Conservation (phyloP, 2,329 filamentous ascomycete genomes). For the Aspergillus quadricinctus region DNA sequence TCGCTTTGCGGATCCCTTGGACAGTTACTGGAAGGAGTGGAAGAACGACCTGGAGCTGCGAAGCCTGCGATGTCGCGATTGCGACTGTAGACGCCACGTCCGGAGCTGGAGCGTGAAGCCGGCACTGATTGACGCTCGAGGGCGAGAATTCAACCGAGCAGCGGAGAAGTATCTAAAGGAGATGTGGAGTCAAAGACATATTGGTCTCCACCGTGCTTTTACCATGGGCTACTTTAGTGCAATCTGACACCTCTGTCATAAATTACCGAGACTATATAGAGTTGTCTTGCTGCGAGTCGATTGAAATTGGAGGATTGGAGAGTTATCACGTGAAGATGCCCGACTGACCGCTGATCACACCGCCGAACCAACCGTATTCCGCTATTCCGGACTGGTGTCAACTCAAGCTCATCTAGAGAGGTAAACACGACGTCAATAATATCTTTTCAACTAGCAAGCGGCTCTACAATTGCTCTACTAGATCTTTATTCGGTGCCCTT, state of each 20-base stretch:
- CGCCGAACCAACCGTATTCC: conserved; percentile 4
- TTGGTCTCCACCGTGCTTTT: conserved; percentile 19
- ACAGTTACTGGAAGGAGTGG: conserved; percentile 27
- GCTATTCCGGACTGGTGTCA: neutral
- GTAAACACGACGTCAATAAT: neutral
- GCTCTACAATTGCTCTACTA: neutral
- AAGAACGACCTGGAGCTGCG: conserved; percentile 19
- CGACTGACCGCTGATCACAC: conserved; percentile 1
- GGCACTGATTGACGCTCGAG: conserved; percentile 24
- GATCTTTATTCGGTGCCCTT: neutral
- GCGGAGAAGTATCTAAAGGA: conserved; percentile 25
- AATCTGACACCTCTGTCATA: conserved; percentile 4
- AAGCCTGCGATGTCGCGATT: conserved; percentile 22
- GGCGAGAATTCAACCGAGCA: conserved; percentile 20
- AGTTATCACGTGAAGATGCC: neutral
- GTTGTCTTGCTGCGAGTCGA: neutral
- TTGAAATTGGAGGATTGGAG: neutral
- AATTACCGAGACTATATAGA: too few species aligned
- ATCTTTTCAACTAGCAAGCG: neutral
- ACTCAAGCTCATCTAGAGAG: neutral
- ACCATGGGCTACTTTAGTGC: conserved; percentile 16
- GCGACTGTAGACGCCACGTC: conserved; percentile 21
- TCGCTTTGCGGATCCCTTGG: conserved; percentile 21
- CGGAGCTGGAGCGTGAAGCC: conserved; percentile 27
- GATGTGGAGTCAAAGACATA: conserved; percentile 25